Base-by-base conservation (phyloP, 352 stramenopile species). In the Phytophthora fragariae region DNA sequence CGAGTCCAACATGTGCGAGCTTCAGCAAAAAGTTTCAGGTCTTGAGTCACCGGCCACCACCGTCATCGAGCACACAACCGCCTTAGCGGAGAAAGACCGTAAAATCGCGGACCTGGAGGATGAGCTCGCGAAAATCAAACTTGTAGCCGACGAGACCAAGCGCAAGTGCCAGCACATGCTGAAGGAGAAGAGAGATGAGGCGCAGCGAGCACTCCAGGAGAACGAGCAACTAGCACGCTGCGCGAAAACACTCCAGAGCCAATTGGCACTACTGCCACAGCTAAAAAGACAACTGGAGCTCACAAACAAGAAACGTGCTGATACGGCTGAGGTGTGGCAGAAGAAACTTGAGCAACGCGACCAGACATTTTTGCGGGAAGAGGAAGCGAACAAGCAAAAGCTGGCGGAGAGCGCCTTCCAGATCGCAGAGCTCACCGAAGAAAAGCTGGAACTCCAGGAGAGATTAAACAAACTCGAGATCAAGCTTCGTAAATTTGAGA, bases 111-210 rank as follows among this genome's bases (percentile, higher is more conserved):
- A 49, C 2, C 31, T 86, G 54, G 65, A 76, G 31, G 62, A 76
- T 39, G 79, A 89, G 21, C 54, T 85, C 19, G 84, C 75, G 52
- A 89, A 89, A 52, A 76, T 46, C 70, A 87, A 71, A 70, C 62
- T 57, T 57, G 70, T 46, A 24, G 49, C 47, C 27, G 71, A 84
- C 52, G 82, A 89, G 41, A 82, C 76, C 21, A 80, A 86, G 41
- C 72, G 75, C 53, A 86, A 82, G 62, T 84, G 75, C 70, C 79
- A 85, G 55, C 81, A 80, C 58, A 57, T 83, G 62, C 61, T 82
- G 19, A 82, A 85, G 49, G 84, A 90, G 17, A 90, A 92, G 70
- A 81, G 79, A 29, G 81, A 89, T 44, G 82, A 89, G 44, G 46
- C 86, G 9, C 76, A 84, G 59, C 68, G 75, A 56, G 73, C 83